Conservation (phyloP, 306 rosid species). For the Trifolium repens region DNA sequence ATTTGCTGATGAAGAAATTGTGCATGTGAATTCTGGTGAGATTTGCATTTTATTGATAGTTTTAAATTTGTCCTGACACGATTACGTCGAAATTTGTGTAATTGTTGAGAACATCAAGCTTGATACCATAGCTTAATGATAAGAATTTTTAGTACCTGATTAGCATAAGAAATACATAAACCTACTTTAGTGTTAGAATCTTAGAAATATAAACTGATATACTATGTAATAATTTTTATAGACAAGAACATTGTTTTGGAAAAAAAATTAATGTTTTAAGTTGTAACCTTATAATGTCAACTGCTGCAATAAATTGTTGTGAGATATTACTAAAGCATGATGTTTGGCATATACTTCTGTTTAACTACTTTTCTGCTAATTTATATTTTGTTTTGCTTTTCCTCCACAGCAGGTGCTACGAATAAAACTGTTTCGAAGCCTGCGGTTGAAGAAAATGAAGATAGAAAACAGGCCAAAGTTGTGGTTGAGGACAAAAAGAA, state of each 20-base stretch:
- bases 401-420: constrained; percentile 43
- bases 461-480: constrained; percentile 47
- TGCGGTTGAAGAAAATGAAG: constrained; percentile 47
- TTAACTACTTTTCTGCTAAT: no score
- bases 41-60: constrained; percentile 28
- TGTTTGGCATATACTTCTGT: no score
- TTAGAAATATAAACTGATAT: no score
- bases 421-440: constrained; percentile 51
- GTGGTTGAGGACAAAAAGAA: constrained; percentile 48
- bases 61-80: background rate
- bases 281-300: no score
- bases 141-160: background rate
- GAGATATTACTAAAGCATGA: no score
- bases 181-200: background rate
- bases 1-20: constrained; percentile 86
- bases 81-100: constrained; percentile 10
- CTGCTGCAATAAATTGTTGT: no score
- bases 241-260: no score
- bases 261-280: no score
- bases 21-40: constrained; percentile 47
- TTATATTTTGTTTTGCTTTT: background rate
- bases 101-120: constrained; percentile 30
- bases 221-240: no score
- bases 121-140: background rate
- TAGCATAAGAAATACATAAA: background rate